These are phyloP conservation scores for Cyclotella sp. DNA, from an alignment of 108 stramenopile genomes.

Conservation along the genomic window DNA sequence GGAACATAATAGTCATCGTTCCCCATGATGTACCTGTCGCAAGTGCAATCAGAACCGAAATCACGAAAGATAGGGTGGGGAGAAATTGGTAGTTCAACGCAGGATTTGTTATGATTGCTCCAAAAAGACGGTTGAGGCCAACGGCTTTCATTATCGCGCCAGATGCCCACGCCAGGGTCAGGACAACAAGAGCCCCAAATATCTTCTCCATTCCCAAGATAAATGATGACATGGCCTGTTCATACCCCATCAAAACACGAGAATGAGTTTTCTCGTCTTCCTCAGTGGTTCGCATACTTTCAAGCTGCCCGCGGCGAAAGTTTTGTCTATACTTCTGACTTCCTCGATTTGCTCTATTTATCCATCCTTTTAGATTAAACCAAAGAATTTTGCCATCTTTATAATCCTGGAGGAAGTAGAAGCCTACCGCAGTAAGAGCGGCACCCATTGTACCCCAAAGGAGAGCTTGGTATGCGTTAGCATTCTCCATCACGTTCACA, in stretches of 20 bases:
- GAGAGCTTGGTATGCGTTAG: conserved; percentile 64
- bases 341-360: neutral
- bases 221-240: conserved; percentile 56
- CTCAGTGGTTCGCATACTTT: neutral
- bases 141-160: conserved; percentile 66
- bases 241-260: conserved; percentile 34
- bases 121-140: conserved; percentile 65
- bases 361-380: conserved; percentile 7
- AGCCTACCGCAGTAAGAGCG: conserved; percentile 41
- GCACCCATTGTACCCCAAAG: conserved; percentile 62
- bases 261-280: conserved; percentile 22
- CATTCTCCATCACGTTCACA: conserved; percentile 58
- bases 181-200: conserved; percentile 48
- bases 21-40: conserved; percentile 80
- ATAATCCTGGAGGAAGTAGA: conserved; percentile 39
- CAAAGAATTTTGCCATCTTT: conserved; percentile 7
- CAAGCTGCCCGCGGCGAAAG: neutral
- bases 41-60: conserved; percentile 70
- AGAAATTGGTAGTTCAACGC: conserved; percentile 48
- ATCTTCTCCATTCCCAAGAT: conserved; percentile 59
- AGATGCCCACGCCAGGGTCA: conserved; percentile 67
- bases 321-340: neutral
- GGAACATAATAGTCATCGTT: conserved; percentile 81
- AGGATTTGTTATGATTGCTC: conserved; percentile 50
- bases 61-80: conserved; percentile 66